Conservation (phyloP, 2,329 filamentous ascomycete species). For the Exophiala bonariae region DNA sequence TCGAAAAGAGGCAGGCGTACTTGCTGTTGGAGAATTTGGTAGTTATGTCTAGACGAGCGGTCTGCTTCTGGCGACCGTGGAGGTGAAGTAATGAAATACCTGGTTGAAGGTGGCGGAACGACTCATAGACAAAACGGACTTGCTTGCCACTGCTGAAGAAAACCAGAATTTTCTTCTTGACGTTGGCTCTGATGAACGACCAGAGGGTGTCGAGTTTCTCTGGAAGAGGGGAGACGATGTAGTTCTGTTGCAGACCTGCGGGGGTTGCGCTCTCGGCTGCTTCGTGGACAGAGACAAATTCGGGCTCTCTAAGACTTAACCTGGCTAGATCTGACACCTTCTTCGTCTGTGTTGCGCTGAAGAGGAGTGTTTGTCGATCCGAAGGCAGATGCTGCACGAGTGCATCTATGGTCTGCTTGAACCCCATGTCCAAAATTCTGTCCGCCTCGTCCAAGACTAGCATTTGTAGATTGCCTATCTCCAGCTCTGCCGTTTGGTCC, state of each 20-base stretch:
- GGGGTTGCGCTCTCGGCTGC: slow-evolving; percentile 78
- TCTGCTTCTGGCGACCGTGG: slow-evolving; percentile 90
- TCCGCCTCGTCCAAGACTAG: slow-evolving; percentile 95
- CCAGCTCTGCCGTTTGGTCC: slow-evolving; percentile 87
- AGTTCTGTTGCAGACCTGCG: slow-evolving; percentile 82
- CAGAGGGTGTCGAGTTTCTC: slow-evolving; percentile 91
- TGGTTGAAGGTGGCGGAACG: slow-evolving; percentile 87
- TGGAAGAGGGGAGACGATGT: slow-evolving; percentile 78
- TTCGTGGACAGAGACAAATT: slow-evolving; percentile 94
- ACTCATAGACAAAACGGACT: slow-evolving; percentile 92
- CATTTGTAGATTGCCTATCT: slow-evolving; percentile 87
- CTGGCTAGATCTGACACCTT: slow-evolving; percentile 89
- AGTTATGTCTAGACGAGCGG: slow-evolving; percentile 83
- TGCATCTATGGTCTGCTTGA: slow-evolving; percentile 85
- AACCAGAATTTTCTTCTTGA: slow-evolving; percentile 92
- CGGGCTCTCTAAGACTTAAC: slow-evolving; percentile 82
- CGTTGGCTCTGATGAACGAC: slow-evolving; percentile 85
- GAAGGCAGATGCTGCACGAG: slow-evolving; percentile 88
- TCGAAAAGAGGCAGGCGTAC: slow-evolving; percentile 86
- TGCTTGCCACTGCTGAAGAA: slow-evolving; percentile 96
- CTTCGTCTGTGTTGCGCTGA: slow-evolving; percentile 94
- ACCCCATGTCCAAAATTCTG: slow-evolving; percentile 96
- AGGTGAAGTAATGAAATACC: slow-evolving; percentile 91
- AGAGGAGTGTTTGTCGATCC: slow-evolving; percentile 85
- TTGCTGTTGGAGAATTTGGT: slow-evolving; percentile 78